A percentile compares a stretch with the other conserved stretches of the same genome.
phyloP scores from a whole-genome alignment of 768 basidiomycete species.

The Rhodosporidiobolus sp. region DNA sequence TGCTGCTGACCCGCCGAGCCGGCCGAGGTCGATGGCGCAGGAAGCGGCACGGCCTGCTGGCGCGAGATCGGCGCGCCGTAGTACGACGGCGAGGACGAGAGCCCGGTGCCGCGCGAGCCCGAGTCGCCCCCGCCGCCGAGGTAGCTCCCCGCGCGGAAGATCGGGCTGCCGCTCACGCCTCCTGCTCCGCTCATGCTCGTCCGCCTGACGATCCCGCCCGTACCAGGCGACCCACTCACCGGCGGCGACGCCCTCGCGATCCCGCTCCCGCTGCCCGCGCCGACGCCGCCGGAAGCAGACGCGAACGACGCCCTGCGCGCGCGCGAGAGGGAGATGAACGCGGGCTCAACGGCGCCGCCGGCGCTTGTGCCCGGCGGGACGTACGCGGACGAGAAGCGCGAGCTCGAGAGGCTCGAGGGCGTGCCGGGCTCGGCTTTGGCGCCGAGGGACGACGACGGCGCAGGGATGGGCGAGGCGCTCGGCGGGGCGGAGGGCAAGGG shows the following conservation, averaged over 20 bases:
- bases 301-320: slow-evolving; percentile 13
- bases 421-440: not conserved
- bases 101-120: not conserved
- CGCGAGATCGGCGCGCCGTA: slow-evolving; percentile 9
- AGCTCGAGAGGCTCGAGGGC: not conserved
- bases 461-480: not conserved
- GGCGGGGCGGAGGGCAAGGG: not conserved
- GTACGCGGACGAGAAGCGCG: not conserved
- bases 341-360: slow-evolving; percentile 29
- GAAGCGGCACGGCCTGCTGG: slow-evolving; percentile 1
- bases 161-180: slow-evolving; percentile 11
- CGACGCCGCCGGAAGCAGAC: no score
- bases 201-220: slow-evolving; percentile 1
- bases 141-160: slow-evolving; percentile 35
- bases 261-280: not conserved
- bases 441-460: no score
- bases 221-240: not conserved
- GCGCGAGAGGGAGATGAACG: slow-evolving; percentile 34
- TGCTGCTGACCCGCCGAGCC: not conserved
- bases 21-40: not conserved
- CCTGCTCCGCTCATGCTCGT: not conserved
- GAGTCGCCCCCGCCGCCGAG: slow-evolving; percentile 13
- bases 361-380: slow-evolving; percentile 12
- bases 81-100: slow-evolving; percentile 2
- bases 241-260: not conserved